Percentiles rank a stretch among this genome's conserved stretches.
Evolutionary conservation across 805 yeast genomes (phyloP).

Genomic region (Wickerhamiella azyma): DNA sequence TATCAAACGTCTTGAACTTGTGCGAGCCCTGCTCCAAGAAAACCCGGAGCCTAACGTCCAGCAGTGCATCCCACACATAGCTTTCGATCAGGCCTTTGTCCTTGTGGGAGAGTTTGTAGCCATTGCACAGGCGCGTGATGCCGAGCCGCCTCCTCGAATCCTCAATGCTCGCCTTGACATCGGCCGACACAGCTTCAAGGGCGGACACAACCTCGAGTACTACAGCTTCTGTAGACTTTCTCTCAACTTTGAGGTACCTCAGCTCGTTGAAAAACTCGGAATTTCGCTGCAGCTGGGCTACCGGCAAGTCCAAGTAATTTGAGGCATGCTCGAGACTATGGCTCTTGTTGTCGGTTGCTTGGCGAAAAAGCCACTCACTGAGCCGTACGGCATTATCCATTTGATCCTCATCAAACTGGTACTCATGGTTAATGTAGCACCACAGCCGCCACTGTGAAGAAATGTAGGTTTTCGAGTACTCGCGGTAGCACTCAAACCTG

Average conservation of each 20-base stretch:
- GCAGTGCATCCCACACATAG: conserved; percentile 11
- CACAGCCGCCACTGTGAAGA: conserved; percentile 10
- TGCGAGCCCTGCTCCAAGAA: conserved; percentile 7
- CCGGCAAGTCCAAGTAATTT: conserved; percentile 17
- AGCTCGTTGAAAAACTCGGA: conserved; percentile 10
- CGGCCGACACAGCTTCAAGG: neutral
- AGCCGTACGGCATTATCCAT: conserved; percentile 11
- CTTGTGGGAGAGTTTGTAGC: neutral
- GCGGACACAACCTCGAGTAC: too few species aligned
- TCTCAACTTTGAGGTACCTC: neutral
- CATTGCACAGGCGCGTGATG: neutral
- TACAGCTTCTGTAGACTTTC: neutral
- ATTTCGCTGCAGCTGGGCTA: conserved; percentile 11
- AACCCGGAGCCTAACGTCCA: conserved; percentile 6
- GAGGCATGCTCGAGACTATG: conserved; percentile 14
- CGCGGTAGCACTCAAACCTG: conserved; percentile 13
- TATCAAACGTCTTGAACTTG: conserved; percentile 5
- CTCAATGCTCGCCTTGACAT: neutral
- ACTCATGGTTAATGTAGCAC: conserved; percentile 8
- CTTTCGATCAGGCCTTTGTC: neutral
- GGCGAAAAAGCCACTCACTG: conserved; percentile 14
- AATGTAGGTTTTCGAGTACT: conserved; percentile 9
- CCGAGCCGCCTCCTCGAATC: conserved; percentile 3
- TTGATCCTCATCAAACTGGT: conserved; percentile 11
- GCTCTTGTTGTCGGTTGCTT: conserved; percentile 2